Percentiles rank a stretch among this genome's conserved stretches.
phyloP scores from a whole-genome alignment of 2,329 filamentous ascomycete species.

The Emmonsia crescens region DNA sequence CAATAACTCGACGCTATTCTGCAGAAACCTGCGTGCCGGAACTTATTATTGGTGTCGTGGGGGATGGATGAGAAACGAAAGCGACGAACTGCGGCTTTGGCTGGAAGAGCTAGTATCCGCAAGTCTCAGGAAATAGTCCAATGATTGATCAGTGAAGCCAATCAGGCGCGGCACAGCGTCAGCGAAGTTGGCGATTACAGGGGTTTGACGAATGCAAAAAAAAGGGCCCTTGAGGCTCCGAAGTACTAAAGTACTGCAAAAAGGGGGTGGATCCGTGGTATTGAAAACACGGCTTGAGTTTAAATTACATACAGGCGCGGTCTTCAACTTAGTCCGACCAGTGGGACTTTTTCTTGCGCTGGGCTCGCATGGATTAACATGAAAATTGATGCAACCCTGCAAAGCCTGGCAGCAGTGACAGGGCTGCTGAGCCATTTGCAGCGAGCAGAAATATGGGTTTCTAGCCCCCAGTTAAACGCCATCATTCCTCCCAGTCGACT shows the following conservation, averaged over 20 bases:
- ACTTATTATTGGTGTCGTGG: neutral
- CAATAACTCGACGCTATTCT: neutral
- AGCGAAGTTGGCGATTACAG: neutral
- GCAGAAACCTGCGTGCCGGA: neutral
- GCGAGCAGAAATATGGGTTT: slow-evolving; percentile 1
- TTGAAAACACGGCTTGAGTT: neutral
- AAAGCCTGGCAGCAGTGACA: neutral
- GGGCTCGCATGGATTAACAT: neutral
- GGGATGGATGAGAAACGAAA: neutral
- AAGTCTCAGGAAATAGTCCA: neutral
- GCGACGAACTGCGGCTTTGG: neutral
- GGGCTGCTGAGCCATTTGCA: neutral
- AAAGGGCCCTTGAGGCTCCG: neutral
- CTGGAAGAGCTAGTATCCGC: neutral
- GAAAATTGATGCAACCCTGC: neutral
- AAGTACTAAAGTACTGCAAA: neutral
- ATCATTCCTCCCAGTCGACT: neutral
- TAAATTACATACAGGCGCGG: slow-evolving; percentile 1
- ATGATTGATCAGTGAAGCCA: neutral
- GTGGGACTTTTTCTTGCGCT: neutral
- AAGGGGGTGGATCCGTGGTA: neutral
- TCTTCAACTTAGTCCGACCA: neutral
- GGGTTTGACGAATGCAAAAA: neutral
- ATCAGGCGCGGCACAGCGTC: neutral
- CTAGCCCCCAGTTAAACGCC: slow-evolving; percentile 4